A percentile compares a stretch with the other conserved stretches of the same genome.
phyloP scores from a whole-genome alignment of 768 basidiomycete species.

The Xerocomus spinulosus region DNA sequence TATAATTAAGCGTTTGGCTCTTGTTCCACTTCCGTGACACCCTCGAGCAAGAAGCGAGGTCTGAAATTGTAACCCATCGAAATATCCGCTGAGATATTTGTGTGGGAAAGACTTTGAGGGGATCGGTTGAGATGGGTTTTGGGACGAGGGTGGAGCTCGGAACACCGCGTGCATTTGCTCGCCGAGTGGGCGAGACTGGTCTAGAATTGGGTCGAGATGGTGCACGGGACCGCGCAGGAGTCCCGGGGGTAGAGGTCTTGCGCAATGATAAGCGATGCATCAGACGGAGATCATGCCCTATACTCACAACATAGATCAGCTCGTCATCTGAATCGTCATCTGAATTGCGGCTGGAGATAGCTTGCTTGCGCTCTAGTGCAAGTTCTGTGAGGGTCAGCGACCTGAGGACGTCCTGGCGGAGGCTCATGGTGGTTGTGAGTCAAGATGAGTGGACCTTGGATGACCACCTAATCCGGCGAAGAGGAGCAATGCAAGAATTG shows the following conservation, averaged over 20 bases:
- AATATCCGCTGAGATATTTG: slow-evolving; percentile 81
- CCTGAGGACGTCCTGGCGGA: slow-evolving; percentile 66
- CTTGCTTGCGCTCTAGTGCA: slow-evolving; percentile 27
- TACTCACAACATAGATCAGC: slow-evolving; percentile 65
- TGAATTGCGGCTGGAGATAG: slow-evolving; percentile 3
- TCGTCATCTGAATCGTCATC: slow-evolving; percentile 63
- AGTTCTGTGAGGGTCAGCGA: slow-evolving; percentile 41
- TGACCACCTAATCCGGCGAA: not conserved
- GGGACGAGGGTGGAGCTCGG: slow-evolving; percentile 27
- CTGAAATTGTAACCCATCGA: slow-evolving; percentile 49
- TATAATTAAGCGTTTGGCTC: slow-evolving; percentile 89
- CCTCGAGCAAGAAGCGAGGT: slow-evolving; percentile 72
- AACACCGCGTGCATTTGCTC: slow-evolving; percentile 14
- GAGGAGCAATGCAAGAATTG: not conserved
- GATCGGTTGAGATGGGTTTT: slow-evolving; percentile 41
- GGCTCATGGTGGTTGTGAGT: slow-evolving; percentile 47
- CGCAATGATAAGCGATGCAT: slow-evolving; percentile 7
- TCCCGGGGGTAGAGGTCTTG: slow-evolving; percentile 65
- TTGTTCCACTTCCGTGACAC: slow-evolving; percentile 85
- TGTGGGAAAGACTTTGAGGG: slow-evolving; percentile 69
- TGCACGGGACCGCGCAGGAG: slow-evolving; percentile 59
- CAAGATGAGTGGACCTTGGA: not conserved
- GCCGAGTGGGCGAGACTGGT: slow-evolving; percentile 34
- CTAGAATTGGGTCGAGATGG: slow-evolving; percentile 47
- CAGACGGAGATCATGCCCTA: not conserved